Evolutionary conservation across 2,329 filamentous ascomycete genomes (phyloP).

Genomic region (Diatrype stigma): DNA sequence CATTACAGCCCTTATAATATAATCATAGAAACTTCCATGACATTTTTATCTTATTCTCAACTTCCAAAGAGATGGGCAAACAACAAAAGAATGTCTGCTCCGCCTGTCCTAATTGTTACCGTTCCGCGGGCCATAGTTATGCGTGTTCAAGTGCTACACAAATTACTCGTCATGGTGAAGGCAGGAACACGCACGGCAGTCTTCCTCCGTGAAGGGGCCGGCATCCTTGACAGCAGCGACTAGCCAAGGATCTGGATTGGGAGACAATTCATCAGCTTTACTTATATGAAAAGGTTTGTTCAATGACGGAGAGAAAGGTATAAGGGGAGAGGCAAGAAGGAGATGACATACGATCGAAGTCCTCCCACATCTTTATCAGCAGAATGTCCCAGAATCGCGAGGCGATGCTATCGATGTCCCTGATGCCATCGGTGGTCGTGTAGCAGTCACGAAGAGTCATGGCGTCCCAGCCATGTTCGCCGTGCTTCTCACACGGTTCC

Average conservation of each 20-base stretch:
- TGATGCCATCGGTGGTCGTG: not conserved
- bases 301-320: too few species aligned
- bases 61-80: too few species aligned
- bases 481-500: too few species aligned
- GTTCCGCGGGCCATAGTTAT: too few species aligned
- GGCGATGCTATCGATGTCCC: not conserved
- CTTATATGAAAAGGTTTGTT: too few species aligned
- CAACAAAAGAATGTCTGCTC: too few species aligned
- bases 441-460: constrained; percentile 15
- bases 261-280: not conserved
- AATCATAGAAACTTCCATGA: too few species aligned
- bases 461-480: constrained; percentile 5
- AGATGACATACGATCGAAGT: constrained; percentile 5
- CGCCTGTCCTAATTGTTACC: too few species aligned
- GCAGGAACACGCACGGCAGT: not conserved
- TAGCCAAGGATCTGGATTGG: constrained; percentile 7
- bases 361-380: constrained; percentile 8
- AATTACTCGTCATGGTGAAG: too few species aligned
- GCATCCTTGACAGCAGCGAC: constrained; percentile 7
- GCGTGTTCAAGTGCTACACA: too few species aligned
- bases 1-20: too few species aligned
- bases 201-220: not conserved
- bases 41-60: too few species aligned
- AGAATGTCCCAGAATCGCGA: constrained; percentile 14
- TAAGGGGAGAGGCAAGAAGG: not conserved